Evolutionary conservation across 2,329 filamentous ascomycete genomes (phyloP), one percentile per base, ranked within the genome.

Genomic region (Neofusicoccum umdonicola): DNA sequence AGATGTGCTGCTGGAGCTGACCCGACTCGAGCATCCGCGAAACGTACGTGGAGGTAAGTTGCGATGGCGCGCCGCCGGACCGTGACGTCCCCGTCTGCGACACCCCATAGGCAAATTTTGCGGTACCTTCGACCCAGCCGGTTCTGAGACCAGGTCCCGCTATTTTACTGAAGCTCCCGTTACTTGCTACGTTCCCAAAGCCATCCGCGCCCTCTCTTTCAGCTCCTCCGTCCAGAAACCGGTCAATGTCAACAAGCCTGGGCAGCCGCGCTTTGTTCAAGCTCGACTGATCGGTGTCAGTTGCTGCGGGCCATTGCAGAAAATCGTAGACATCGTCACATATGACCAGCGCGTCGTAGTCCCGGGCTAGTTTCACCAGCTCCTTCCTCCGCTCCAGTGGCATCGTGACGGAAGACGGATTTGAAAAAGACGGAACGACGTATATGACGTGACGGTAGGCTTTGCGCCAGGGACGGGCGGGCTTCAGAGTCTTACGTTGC

Each of bases 281-380:
- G 58, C 56, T 69, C 51, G 70, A 70, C 66, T 37, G 66, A 64
- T 71, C 65, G 37, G 71, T 64, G 12, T 66, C 70, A 42, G 71
- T 68, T 66, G 72, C 74, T 7, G 80, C 71, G 2, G 86, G 84
- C 92, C 93, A 97, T 74, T 93, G 90, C 4, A 98, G 82, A 69
- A 94, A 90, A 75, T 98, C 94, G 74, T 99, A 99, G 9, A 98
- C 93, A 75, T 99, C 95, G 78, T 98, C 94, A 56, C 87, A 87
- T 34, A 97, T 83, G 63, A 97, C 78, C n/a, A 98, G 83, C 6
- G 91, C 92, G 74, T 98, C 88, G 74, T 90, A 87, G 65, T 88
- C 82, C 64, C 94, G 85, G 0, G 94, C 94, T 6, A 97, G 78
- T n/a, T 81, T 80, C 27, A 98, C 87, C 3, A 98, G 83, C 11